A percentile compares a stretch with the other conserved stretches of the same genome.
Evolutionary conservation across 2,329 filamentous ascomycete genomes (phyloP).

Genomic region (Aspergillus melleus): DNA sequence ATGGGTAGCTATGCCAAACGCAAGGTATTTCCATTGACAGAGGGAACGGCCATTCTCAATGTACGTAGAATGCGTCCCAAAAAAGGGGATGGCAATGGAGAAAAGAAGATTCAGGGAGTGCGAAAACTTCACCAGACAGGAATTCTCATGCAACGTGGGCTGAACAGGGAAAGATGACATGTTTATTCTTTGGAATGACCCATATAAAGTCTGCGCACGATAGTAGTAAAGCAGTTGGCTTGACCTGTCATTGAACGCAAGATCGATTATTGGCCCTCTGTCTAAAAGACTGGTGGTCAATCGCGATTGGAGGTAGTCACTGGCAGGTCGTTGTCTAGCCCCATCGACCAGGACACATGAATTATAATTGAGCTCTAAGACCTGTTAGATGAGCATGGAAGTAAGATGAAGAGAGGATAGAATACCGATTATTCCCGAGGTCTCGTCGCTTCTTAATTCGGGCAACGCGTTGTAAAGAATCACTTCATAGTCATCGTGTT

Average conservation of each 20-base stretch:
- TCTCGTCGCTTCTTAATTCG: conserved; percentile 8
- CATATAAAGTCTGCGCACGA: conserved; percentile 34
- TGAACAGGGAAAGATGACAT: conserved; percentile 6
- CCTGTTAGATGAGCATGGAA: conserved; percentile 3
- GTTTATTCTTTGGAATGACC: conserved; percentile 33
- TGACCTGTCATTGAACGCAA: conserved; percentile 39
- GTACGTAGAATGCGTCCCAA: conserved; percentile 32
- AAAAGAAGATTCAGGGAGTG: conserved; percentile 30
- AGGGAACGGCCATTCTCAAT: conserved; percentile 9
- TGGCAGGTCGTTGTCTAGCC: background rate
- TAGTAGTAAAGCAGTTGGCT: conserved; percentile 39
- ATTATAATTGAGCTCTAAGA: conserved; percentile 21
- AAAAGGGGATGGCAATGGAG: conserved; percentile 43
- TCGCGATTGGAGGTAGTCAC: background rate
- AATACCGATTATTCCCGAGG: conserved; percentile 19
- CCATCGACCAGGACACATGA: conserved; percentile 20
- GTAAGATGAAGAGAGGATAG: background rate
- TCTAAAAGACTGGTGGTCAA: background rate
- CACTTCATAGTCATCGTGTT: conserved; percentile 26
- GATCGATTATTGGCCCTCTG: conserved; percentile 26
- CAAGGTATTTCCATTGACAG: conserved; percentile 43
- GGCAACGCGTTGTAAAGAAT: conserved; percentile 26
- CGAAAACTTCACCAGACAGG: conserved; percentile 26
- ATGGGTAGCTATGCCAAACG: conserved; percentile 39
- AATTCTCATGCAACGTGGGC: conserved; percentile 24